phyloP scores from a whole-genome alignment of 2,329 filamentous ascomycete genomes.

The Xylariales sp. region DNA sequence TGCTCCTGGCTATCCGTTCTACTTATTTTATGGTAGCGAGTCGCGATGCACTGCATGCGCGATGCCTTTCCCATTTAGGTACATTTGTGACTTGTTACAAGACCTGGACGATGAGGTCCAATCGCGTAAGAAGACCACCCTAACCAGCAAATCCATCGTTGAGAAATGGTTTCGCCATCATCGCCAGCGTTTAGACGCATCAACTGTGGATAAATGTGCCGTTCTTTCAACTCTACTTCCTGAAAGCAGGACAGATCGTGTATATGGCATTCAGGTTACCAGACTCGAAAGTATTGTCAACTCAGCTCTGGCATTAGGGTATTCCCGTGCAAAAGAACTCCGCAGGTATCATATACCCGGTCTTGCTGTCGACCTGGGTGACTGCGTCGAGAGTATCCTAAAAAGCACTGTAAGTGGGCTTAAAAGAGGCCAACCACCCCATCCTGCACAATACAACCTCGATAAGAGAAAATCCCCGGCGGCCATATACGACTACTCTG shows the following conservation, averaged over 20 bases:
- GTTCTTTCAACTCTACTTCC: conserved; percentile 75
- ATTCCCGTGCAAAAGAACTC: conserved; percentile 57
- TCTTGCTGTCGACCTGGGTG: conserved; percentile 61
- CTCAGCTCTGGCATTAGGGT: conserved; percentile 61
- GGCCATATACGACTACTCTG: too few species aligned
- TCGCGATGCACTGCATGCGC: not conserved
- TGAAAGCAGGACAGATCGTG: conserved; percentile 70
- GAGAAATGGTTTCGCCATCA: conserved; percentile 67
- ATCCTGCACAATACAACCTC: too few species aligned
- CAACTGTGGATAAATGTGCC: conserved; percentile 54
- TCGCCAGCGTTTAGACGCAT: conserved; percentile 50
- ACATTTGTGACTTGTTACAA: conserved; percentile 71
- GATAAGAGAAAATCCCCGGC: too few species aligned
- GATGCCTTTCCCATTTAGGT: conserved; percentile 61
- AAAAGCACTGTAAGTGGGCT: conserved; percentile 48
- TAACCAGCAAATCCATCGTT: conserved; percentile 33
- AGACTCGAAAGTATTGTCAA: conserved; percentile 64
- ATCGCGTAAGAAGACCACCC: conserved; percentile 24
- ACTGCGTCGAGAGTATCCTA: conserved; percentile 65
- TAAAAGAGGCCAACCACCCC: too few species aligned
- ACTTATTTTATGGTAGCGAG: too few species aligned
- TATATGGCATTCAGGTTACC: conserved; percentile 64
- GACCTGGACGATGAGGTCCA: conserved; percentile 48
- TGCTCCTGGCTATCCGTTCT: not conserved
- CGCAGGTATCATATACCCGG: conserved; percentile 56